Evolutionary conservation across 352 stramenopile species (phyloP).

Genomic region (Lagenidium giganteum): DNA sequence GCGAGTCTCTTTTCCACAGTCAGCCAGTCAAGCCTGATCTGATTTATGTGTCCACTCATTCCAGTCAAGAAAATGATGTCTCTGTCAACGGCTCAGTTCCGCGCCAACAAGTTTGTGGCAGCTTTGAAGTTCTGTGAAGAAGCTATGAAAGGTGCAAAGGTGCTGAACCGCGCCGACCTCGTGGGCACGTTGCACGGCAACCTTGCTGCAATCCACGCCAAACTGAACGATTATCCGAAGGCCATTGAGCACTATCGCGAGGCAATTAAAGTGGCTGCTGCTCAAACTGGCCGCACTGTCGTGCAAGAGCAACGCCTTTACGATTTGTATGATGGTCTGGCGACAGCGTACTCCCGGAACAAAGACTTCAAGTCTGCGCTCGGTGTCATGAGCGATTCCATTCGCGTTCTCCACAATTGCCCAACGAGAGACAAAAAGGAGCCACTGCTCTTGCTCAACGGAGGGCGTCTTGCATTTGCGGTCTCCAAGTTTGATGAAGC

Average conservation of each 20-base stretch:
- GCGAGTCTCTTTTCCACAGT: no score
- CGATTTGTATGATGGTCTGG: constrained; percentile 50
- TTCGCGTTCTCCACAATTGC: constrained; percentile 37
- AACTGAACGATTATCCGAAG: constrained; percentile 44
- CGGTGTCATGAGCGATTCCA: constrained; percentile 43
- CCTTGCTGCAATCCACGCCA: constrained; percentile 47
- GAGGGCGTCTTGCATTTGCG: constrained; percentile 49
- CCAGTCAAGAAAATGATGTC: constrained; percentile 49
- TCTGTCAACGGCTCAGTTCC: constrained; percentile 55
- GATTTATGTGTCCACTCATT: not conserved
- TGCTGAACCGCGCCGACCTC: constrained; percentile 56
- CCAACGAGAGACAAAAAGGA: constrained; percentile 34
- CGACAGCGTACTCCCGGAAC: constrained; percentile 45
- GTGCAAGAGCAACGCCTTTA: constrained; percentile 48
- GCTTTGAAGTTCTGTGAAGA: constrained; percentile 39
- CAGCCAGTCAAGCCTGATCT: not conserved
- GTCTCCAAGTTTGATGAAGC: constrained; percentile 42
- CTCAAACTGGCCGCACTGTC: constrained; percentile 14
- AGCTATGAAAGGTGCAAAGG: constrained; percentile 40
- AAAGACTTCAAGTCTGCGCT: constrained; percentile 50
- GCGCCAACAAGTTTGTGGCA: constrained; percentile 42
- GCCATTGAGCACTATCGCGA: constrained; percentile 59
- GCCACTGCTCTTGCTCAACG: constrained; percentile 46
- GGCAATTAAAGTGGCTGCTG: constrained; percentile 32
- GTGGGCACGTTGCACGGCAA: constrained; percentile 65